Conservation (phyloP, 169 alveolate species). For the Perkinsus olseni region DNA sequence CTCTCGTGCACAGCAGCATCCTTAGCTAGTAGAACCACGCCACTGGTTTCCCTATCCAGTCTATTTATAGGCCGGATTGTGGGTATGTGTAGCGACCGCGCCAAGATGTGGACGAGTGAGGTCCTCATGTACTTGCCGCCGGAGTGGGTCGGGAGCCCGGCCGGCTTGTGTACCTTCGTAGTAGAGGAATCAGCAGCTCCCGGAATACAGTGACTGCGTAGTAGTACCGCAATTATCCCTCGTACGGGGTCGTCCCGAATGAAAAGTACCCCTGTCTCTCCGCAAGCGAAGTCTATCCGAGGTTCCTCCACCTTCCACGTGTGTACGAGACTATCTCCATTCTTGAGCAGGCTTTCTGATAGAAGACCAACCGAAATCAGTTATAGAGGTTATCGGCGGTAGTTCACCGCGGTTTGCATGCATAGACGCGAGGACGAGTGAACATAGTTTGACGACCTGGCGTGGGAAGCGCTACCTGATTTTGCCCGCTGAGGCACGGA, state of each 20-base stretch:
- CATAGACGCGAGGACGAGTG: no score
- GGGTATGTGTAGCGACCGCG: neutral
- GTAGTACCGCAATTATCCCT: neutral
- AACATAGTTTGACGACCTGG: no score
- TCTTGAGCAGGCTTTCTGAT: neutral
- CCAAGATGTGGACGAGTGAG: neutral
- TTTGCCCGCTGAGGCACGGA: neutral
- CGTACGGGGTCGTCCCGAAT: neutral
- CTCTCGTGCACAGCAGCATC: neutral
- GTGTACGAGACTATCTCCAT: neutral
- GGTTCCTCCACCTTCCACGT: neutral
- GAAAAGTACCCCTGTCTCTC: neutral
- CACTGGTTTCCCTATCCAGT: neutral
- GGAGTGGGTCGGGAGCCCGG: neutral
- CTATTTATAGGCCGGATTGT: neutral
- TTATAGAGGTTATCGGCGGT: no score
- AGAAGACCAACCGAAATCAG: neutral
- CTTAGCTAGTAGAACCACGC: neutral
- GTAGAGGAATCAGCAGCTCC: neutral
- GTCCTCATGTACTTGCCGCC: neutral
- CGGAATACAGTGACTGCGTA: neutral
- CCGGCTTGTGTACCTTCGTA: neutral
- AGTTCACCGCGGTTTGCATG: neutral
- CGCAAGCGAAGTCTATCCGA: neutral
- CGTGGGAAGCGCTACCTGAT: neutral